These are phyloP conservation scores for Chlorella sp. DNA, from an alignment of 139 green algal species.

Conservation along the genomic window DNA sequence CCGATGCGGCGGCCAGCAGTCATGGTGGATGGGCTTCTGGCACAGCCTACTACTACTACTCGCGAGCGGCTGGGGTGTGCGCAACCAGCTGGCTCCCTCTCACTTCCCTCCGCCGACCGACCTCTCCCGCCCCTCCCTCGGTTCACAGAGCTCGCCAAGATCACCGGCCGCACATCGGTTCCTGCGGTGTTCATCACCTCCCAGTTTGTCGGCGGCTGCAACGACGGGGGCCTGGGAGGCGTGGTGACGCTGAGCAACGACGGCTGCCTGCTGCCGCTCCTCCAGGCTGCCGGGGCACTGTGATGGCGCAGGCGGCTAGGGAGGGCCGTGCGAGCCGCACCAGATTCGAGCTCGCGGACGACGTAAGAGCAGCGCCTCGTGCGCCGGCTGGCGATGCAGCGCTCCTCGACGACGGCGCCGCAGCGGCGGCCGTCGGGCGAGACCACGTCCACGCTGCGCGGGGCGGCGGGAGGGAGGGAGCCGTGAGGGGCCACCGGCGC, in stretches of 20 bases:
- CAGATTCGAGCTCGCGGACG: too few relatives aligned
- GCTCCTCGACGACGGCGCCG: too few relatives aligned
- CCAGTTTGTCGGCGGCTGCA: constrained; percentile 59
- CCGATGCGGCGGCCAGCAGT: too few relatives aligned
- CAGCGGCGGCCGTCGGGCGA: too few relatives aligned
- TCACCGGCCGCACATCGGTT: background rate
- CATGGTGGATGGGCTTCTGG: too few relatives aligned
- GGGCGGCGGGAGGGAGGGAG: too few relatives aligned
- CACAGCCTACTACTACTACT: constrained; percentile 61
- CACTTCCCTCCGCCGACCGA: background rate
- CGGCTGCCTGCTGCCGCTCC: constrained; percentile 63
- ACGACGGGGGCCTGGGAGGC: constrained; percentile 73
- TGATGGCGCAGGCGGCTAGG: too few relatives aligned
- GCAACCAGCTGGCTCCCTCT: constrained; percentile 21
- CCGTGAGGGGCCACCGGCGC: too few relatives aligned
- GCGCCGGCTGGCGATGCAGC: too few relatives aligned
- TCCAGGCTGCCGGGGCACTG: constrained; percentile 58
- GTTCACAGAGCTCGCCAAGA: background rate
- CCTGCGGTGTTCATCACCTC: background rate
- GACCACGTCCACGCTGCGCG: too few relatives aligned
- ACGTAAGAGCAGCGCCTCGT: too few relatives aligned
- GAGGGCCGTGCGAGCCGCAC: too few relatives aligned
- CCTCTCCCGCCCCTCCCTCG: background rate
- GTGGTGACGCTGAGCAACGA: constrained; percentile 60
- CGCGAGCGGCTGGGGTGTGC: constrained; percentile 66